Evolutionary conservation across 495 filamentous ascomycete species (phyloP).

Genomic region (Penicillium egyptiacum): DNA sequence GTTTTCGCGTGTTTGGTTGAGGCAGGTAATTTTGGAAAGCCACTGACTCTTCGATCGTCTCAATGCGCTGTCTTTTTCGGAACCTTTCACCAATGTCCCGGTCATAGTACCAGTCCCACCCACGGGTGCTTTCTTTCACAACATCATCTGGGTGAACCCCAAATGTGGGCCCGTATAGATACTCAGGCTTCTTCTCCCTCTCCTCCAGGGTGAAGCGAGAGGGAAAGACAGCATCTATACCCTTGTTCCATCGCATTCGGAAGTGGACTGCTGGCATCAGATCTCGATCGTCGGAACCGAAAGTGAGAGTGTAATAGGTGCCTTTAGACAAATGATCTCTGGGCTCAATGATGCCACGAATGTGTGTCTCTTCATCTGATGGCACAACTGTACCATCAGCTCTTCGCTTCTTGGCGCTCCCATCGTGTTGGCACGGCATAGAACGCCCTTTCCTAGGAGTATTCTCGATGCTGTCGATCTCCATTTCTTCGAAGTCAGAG

Average conservation of each 20-base stretch:
- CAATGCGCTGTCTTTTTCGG: slow-evolving; percentile 36
- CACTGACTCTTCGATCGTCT: slow-evolving; percentile 30
- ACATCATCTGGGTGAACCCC: slow-evolving; percentile 41
- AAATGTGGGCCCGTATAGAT: slow-evolving; percentile 45
- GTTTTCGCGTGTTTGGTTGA: slow-evolving; percentile 26
- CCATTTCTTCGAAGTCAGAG: slow-evolving; percentile 19
- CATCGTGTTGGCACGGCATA: slow-evolving; percentile 4
- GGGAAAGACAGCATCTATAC: slow-evolving; percentile 51
- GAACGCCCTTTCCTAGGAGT: slow-evolving; percentile 7
- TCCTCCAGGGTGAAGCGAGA: slow-evolving; percentile 37
- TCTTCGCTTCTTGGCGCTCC: slow-evolving; percentile 19
- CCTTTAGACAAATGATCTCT: slow-evolving; percentile 42
- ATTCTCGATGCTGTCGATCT: slow-evolving; percentile 7
- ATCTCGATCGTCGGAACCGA: slow-evolving; percentile 51
- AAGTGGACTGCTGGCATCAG: slow-evolving; percentile 43
- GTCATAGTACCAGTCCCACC: slow-evolving; percentile 60
- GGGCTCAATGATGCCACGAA: slow-evolving; percentile 38
- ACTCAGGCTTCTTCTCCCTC: slow-evolving; percentile 25
- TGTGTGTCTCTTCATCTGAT: slow-evolving; percentile 31
- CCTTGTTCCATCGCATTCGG: slow-evolving; percentile 49
- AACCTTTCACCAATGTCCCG: slow-evolving; percentile 39
- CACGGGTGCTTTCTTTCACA: slow-evolving; percentile 43
- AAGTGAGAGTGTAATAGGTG: slow-evolving; percentile 38
- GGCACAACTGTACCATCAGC: slow-evolving; percentile 24
- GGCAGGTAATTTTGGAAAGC: slow-evolving; percentile 44